Percentiles rank a stretch among this genome's conserved stretches.
Conservation (phyloP, 2,329 filamentous ascomycete genomes). For the Cucurbitaria berberidis region DNA sequence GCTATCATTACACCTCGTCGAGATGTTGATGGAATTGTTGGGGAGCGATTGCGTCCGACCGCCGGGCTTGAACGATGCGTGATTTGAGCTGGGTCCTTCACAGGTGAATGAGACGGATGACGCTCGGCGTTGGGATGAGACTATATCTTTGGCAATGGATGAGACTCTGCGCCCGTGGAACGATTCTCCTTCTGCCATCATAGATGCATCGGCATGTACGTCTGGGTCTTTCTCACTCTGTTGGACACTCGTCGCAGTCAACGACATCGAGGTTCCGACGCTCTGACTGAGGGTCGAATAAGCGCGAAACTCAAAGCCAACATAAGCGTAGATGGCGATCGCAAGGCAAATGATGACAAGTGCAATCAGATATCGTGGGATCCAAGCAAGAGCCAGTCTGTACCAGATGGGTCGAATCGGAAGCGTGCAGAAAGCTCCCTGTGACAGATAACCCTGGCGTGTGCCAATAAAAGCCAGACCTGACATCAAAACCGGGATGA, state of each 20-base stretch:
- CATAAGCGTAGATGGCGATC: slow-evolving; percentile 72
- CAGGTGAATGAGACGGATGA: slow-evolving; percentile 7
- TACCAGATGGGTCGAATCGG: slow-evolving; percentile 73
- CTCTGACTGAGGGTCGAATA: slow-evolving; percentile 35
- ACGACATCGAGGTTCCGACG: slow-evolving; percentile 15
- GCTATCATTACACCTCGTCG: background rate
- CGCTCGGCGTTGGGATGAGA: slow-evolving; percentile 9
- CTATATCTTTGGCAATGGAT: slow-evolving; percentile 18
- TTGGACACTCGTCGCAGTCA: slow-evolving; percentile 6
- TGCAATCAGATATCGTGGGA: slow-evolving; percentile 74
- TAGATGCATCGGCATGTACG: background rate
- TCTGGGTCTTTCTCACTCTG: slow-evolving; percentile 2
- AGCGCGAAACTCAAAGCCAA: slow-evolving; percentile 54
- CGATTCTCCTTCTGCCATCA: background rate
- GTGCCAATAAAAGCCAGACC: slow-evolving; percentile 68
- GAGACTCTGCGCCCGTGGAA: slow-evolving; percentile 12
- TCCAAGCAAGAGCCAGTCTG: slow-evolving; percentile 71
- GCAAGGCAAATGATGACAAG: slow-evolving; percentile 69
- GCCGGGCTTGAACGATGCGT: background rate
- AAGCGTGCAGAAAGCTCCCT: slow-evolving; percentile 73
- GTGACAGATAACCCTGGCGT: slow-evolving; percentile 62
- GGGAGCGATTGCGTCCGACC: slow-evolving; percentile 11
- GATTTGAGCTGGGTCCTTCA: slow-evolving; percentile 1
- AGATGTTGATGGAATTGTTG: slow-evolving; percentile 4
- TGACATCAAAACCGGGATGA: slow-evolving; percentile 66